Base-by-base conservation (phyloP, 495 filamentous ascomycete genomes). In the Penicillium manginii region DNA sequence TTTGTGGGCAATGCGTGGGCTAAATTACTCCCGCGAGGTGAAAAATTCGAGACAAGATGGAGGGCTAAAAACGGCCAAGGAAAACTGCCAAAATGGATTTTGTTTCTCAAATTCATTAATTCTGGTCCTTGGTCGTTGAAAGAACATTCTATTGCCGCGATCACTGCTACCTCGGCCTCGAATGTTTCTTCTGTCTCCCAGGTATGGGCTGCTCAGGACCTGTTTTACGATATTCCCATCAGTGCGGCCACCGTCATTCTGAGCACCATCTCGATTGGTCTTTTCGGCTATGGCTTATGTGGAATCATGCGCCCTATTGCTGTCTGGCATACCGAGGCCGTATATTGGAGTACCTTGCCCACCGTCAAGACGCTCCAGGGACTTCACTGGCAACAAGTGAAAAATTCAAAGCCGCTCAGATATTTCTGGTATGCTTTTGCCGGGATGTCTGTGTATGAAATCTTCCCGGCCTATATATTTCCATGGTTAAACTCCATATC, bases 401-500 rank as follows among this genome's bases (percentile, higher is more conserved):
- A 61, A 35, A 71, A 70, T 53, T 69, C 64, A 1, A 67, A 67
- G 53, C 74, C 63, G 0, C 63, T 77, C 1, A 55, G 60, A 43
- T 65, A 61, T 7, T 75, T 74, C 49, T 69, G 71, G 60, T 73
- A 67, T 59, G 69, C 73, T 11, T 64, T 74, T 23, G 46, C 53
- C 6, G 68, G 71, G 50, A 70, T 70, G 64, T 47, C 57, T 45
- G 33, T 78, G 3, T 87, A 77, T 63, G 81, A 85, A 59, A 75
- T 81, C n/a, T 71, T 86, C 40, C 84, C 83, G 1, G 78, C 80
- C 17, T 86, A 81, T 55, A 81, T 86, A 17, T 74, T 81, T 29
- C 73, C 82, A 0, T 76, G 79, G 70, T 73, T 86, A 5, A 80
- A 76, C 33, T 80, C 81, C 8, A 62, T 87, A 29, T 82, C 78